Percentiles rank a stretch among this genome's conserved stretches.
These are phyloP conservation scores for Pharnaceum exiguum DNA, from an alignment of 148 eudicot genomes.

Conservation along the genomic window DNA sequence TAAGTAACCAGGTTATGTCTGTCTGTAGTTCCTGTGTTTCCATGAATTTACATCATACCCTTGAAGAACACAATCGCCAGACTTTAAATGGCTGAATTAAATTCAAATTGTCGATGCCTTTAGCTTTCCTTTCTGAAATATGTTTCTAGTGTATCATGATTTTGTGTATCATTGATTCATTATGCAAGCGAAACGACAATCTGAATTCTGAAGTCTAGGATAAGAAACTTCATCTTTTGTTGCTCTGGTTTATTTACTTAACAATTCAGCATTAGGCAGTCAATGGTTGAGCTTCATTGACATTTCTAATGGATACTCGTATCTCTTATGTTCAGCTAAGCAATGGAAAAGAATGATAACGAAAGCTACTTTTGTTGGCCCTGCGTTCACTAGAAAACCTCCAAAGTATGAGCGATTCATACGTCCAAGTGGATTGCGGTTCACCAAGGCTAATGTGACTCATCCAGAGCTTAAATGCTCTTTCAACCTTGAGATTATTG, in stretches of 20 bases:
- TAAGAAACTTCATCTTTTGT: too few relatives aligned
- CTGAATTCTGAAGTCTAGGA: not conserved
- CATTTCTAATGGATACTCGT: too few relatives aligned
- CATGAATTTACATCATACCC: too few relatives aligned
- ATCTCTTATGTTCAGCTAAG: constrained; percentile 61
- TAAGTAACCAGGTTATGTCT: constrained; percentile 32
- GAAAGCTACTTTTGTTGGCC: constrained; percentile 91
- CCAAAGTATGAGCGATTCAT: constrained; percentile 97
- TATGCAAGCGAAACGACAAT: too few relatives aligned
- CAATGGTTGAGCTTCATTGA: too few relatives aligned
- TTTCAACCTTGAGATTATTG: constrained; percentile 96
- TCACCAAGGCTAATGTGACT: constrained; percentile 90
- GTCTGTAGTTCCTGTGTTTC: not conserved
- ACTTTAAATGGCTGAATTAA: too few relatives aligned
- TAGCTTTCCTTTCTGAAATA: too few relatives aligned
- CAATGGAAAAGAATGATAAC: constrained; percentile 99
- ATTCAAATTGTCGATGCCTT: too few relatives aligned
- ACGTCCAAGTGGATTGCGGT: constrained; percentile 83
- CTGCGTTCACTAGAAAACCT: constrained; percentile 89
- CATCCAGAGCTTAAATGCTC: constrained; percentile 97
- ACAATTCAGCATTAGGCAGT: not conserved
- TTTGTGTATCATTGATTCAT: too few relatives aligned
- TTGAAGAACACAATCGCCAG: too few relatives aligned
- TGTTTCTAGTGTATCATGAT: too few relatives aligned
- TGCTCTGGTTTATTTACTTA: not conserved